phyloP scores from a whole-genome alignment of 805 yeast species.

The Candida lessepsii region DNA sequence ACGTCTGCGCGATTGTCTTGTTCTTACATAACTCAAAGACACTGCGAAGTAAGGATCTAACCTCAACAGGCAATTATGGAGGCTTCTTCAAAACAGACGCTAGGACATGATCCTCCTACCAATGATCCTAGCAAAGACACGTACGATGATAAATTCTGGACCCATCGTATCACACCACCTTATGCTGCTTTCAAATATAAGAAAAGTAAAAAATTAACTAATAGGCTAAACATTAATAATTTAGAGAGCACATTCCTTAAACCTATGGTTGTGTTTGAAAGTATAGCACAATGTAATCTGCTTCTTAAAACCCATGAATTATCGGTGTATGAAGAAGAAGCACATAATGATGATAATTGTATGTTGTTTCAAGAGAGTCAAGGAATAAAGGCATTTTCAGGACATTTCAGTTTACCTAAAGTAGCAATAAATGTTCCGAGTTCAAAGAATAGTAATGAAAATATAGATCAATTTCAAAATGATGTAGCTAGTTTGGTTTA shows the following conservation, averaged over 20 bases:
- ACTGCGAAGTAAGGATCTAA: neutral
- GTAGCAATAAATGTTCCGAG: conserved; percentile 23
- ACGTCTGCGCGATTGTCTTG: too few species aligned
- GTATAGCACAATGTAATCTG: conserved; percentile 19
- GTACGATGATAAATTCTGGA: conserved; percentile 21
- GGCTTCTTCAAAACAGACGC: neutral
- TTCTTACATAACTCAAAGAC: too few species aligned
- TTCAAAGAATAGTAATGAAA: conserved; percentile 9
- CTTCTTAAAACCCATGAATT: conserved; percentile 3
- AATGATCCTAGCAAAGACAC: neutral
- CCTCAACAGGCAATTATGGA: too few species aligned
- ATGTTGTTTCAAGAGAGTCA: conserved; percentile 9
- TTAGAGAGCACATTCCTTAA: conserved; percentile 11
- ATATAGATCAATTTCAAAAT: conserved; percentile 13
- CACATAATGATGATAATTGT: neutral
- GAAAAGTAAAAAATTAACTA: conserved; percentile 11
- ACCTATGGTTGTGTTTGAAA: conserved; percentile 26
- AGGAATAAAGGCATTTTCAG: conserved; percentile 23
- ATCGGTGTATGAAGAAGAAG: conserved; percentile 4
- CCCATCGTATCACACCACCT: conserved; percentile 28
- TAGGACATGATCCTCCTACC: conserved; percentile 1
- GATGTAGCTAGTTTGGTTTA: conserved; percentile 20
- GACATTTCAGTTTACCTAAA: conserved; percentile 27
- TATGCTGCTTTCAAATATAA: conserved; percentile 25
- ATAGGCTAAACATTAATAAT: conserved; percentile 7